A percentile compares a stretch with the other conserved stretches of the same genome.
phyloP scores from a whole-genome alignment of 352 stramenopile genomes.

The Plasmopara viticola region DNA sequence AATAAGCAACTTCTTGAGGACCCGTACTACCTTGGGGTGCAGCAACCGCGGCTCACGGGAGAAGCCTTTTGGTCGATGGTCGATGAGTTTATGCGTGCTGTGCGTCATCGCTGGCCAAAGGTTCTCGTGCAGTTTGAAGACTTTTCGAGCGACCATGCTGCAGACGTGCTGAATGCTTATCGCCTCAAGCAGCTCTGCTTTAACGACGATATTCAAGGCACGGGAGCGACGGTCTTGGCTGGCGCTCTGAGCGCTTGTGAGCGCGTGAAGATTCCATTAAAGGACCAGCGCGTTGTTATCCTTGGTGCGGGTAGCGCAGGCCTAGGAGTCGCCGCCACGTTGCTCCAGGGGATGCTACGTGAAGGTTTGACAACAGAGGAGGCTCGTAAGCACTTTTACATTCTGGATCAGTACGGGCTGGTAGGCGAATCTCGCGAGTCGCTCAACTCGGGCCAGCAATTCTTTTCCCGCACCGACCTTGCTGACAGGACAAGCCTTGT shows the following conservation, averaged over 20 bases:
- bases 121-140: slow-evolving; percentile 96
- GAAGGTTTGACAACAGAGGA: slow-evolving; percentile 66
- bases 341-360: slow-evolving; percentile 87
- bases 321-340: slow-evolving; percentile 90
- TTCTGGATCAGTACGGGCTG: slow-evolving; percentile 73
- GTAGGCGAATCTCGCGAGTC: slow-evolving; percentile 39
- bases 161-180: slow-evolving; percentile 92
- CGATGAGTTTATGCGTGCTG: slow-evolving; percentile 89
- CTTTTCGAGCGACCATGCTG: slow-evolving; percentile 89
- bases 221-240: slow-evolving; percentile 91
- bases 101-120: slow-evolving; percentile 87
- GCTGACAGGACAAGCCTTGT: slow-evolving; percentile 71
- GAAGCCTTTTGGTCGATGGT: slow-evolving; percentile 94
- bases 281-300: slow-evolving; percentile 94
- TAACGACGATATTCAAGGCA: slow-evolving; percentile 99
- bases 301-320: slow-evolving; percentile 91
- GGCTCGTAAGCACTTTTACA: slow-evolving; percentile 69
- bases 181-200: slow-evolving; percentile 92
- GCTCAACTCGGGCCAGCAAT: slow-evolving; percentile 73
- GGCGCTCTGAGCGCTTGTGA: slow-evolving; percentile 76
- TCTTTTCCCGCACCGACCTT: slow-evolving; percentile 64
- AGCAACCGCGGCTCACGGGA: slow-evolving; percentile 85
- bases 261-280: slow-evolving; percentile 72
- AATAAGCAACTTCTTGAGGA: slow-evolving; percentile 92
- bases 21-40: slow-evolving; percentile 93